A percentile compares a stretch with the other conserved stretches of the same genome.
Conservation (phyloP, 768 basidiomycete species). For the Boletales sp. region DNA sequence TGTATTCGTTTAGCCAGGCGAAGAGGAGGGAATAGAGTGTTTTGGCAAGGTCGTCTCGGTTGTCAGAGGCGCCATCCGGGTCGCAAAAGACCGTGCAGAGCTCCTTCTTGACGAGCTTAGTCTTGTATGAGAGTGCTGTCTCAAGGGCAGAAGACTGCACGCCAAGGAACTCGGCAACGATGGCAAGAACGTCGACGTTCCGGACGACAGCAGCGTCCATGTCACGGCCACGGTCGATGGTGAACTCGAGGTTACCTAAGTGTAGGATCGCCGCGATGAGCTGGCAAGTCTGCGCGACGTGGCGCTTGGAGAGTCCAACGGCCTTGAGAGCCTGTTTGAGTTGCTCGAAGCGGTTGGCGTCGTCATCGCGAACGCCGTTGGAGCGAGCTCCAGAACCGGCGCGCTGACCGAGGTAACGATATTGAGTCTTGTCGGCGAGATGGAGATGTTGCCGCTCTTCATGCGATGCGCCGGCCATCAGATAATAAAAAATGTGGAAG, state of each 20-base stretch:
- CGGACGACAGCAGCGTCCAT: conserved; percentile 92
- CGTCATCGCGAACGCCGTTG: conserved; percentile 63
- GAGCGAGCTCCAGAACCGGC: conserved; percentile 40
- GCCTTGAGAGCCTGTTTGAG: conserved; percentile 92
- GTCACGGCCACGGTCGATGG: conserved; percentile 74
- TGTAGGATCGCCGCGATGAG: conserved; percentile 94
- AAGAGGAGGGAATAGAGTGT: conserved; percentile 93
- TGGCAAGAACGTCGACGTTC: conserved; percentile 75
- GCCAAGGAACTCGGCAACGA: conserved; percentile 90
- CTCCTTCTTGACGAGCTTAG: conserved; percentile 91
- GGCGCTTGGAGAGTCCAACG: conserved; percentile 89
- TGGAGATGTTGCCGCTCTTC: conserved; percentile 91
- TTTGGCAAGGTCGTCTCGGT: conserved; percentile 91
- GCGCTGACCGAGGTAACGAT: conserved; percentile 83
- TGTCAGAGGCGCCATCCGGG: conserved; percentile 88
- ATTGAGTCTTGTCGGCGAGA: conserved; percentile 74
- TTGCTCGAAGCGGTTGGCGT: conserved; percentile 87
- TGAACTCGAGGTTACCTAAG: conserved; percentile 94
- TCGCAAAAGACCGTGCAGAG: conserved; percentile 97
- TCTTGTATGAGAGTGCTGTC: conserved; percentile 82
- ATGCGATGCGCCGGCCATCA: conserved; percentile 82
- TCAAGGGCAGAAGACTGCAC: conserved; percentile 72
- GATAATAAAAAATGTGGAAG: conserved; percentile 97
- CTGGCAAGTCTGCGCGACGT: conserved; percentile 94
- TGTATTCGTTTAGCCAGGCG: conserved; percentile 93